Conservation (phyloP, 345 rosid species). For the Iberis pinnata region DNA sequence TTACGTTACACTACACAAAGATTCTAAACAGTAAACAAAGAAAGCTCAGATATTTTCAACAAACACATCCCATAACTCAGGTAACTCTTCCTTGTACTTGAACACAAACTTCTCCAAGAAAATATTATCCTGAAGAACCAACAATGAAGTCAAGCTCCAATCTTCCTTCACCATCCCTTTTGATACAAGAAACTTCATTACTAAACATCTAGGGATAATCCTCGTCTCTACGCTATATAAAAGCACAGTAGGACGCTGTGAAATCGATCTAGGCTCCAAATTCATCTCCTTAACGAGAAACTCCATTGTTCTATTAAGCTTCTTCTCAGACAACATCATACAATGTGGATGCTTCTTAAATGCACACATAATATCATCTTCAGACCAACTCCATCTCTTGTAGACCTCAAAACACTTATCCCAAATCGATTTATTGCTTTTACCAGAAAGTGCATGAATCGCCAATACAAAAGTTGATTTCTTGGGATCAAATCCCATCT, state of each 20-base stretch:
- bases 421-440: conserved; percentile 39
- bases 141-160: conserved; percentile 35
- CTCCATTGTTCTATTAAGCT: conserved; percentile 39
- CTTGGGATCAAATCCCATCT: conserved; percentile 45
- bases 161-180: conserved; percentile 42
- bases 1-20: too few relatives aligned
- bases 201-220: conserved; percentile 44
- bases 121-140: conserved; percentile 32
- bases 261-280: conserved; percentile 29
- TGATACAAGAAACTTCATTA: conserved; percentile 30
- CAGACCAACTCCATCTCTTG: conserved; percentile 50
- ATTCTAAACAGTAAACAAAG: too few relatives aligned
- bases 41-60: not conserved
- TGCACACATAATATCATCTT: conserved; percentile 37
- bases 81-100: conserved; percentile 34
- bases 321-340: conserved; percentile 47
- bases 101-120: conserved; percentile 42
- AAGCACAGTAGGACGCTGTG: conserved; percentile 32
- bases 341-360: conserved; percentile 47
- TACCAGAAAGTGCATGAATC: conserved; percentile 36
- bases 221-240: conserved; percentile 48
- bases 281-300: conserved; percentile 45
- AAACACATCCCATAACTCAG: conserved; percentile 39
- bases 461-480: conserved; percentile 43
- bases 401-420: conserved; percentile 40